A percentile compares a stretch with the other conserved stretches of the same genome.
Evolutionary conservation across 257 asterid species (phyloP).

Genomic region (Nicotiana benthamiana): DNA sequence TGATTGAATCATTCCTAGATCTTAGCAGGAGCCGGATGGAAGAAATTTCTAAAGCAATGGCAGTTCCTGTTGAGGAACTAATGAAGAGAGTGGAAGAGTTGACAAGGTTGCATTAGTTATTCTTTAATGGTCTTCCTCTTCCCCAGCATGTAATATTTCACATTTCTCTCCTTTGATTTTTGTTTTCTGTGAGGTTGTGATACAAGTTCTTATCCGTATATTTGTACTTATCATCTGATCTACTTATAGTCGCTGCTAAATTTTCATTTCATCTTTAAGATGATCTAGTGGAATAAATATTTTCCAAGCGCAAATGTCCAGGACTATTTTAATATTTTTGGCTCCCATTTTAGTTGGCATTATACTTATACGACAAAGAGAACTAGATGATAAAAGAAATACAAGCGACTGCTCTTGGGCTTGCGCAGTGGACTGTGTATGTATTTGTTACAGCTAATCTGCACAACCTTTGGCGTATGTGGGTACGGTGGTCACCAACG

Average conservation of each 20-base stretch:
- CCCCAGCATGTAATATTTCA: not conserved
- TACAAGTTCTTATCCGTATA: not conserved
- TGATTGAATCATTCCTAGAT: conserved; percentile 86
- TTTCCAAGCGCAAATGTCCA: not conserved
- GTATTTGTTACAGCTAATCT: no score
- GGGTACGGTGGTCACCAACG: no score
- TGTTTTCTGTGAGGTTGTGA: not conserved
- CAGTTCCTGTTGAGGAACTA: conserved; percentile 70
- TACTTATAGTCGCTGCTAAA: not conserved
- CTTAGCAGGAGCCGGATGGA: conserved; percentile 71
- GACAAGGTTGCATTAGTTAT: conserved; percentile 69
- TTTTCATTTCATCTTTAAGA: not conserved
- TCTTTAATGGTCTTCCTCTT: not conserved
- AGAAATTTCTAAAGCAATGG: conserved; percentile 67
- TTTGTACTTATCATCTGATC: not conserved
- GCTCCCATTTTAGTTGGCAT: not conserved
- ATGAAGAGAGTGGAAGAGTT: conserved; percentile 97
- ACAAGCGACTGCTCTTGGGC: not conserved
- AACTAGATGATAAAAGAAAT: not conserved
- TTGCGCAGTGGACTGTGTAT: not conserved
- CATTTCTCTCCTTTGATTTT: not conserved
- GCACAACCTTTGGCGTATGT: not conserved
- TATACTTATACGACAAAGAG: not conserved
- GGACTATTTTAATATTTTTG: not conserved
- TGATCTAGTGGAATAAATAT: not conserved